Evolutionary conservation across 176 grass and related monocot species (phyloP).

Genomic region (Bromus sterilis): DNA sequence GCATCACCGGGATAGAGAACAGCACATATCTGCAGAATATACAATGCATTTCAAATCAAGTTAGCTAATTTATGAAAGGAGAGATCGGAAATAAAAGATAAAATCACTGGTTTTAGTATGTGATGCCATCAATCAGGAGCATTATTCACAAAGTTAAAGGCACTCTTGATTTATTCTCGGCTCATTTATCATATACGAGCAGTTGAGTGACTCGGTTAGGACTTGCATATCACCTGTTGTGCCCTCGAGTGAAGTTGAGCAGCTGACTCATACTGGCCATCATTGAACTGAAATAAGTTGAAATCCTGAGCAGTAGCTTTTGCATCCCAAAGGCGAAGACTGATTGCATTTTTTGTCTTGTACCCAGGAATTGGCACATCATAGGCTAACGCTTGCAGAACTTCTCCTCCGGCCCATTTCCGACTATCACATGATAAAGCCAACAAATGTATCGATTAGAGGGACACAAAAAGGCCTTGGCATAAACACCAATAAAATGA

Average conservation of each 20-base stretch:
- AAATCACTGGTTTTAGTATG: slow-evolving; percentile 15
- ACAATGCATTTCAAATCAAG: neutral
- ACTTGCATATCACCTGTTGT: slow-evolving; percentile 60
- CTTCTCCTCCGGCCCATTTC: slow-evolving; percentile 83
- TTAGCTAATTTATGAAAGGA: neutral
- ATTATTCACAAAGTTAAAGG: slow-evolving; percentile 1
- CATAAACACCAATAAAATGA: neutral
- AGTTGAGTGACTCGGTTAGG: neutral
- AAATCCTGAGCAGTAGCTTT: slow-evolving; percentile 83
- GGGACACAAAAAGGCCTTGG: neutral
- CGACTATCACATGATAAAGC: slow-evolving; percentile 38
- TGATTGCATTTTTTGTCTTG: slow-evolving; percentile 95
- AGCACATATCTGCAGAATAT: slow-evolving; percentile 78
- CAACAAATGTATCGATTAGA: slow-evolving; percentile 5
- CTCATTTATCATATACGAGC: slow-evolving; percentile 3
- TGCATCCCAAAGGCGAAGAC: slow-evolving; percentile 94
- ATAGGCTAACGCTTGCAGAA: slow-evolving; percentile 82
- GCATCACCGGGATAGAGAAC: slow-evolving; percentile 90
- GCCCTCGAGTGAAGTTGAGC: slow-evolving; percentile 86
- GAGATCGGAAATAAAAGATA: neutral
- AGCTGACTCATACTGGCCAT: slow-evolving; percentile 79
- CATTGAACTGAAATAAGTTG: slow-evolving; percentile 92
- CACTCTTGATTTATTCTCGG: neutral
- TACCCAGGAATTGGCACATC: slow-evolving; percentile 98
- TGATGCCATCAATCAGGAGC: neutral